phyloP scores from a whole-genome alignment of 306 rosid genomes.

The Lablab purpureus region DNA sequence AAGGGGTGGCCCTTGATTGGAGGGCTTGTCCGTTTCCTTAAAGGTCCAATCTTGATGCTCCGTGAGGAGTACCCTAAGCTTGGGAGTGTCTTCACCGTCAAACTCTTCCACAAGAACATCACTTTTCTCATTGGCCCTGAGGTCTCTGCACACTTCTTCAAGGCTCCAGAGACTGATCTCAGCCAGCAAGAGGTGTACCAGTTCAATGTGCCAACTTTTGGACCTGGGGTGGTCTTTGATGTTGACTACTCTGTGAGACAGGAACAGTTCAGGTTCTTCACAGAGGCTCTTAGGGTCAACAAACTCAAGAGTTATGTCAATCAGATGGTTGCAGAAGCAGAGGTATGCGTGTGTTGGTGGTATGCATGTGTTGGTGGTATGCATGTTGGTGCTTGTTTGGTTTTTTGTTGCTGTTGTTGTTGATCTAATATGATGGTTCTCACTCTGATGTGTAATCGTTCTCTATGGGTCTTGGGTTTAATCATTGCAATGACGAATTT shows the following conservation, averaged over 20 bases:
- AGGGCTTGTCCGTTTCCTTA: slow-evolving; percentile 70
- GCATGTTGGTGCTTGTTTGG: background rate
- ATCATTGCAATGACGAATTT: background rate
- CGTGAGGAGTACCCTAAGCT: slow-evolving; percentile 84
- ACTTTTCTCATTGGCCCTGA: slow-evolving; percentile 95
- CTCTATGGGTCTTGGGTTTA: background rate
- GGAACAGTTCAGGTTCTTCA: slow-evolving; percentile 95
- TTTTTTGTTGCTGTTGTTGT: background rate
- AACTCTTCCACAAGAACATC: slow-evolving; percentile 67
- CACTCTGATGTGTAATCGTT: background rate
- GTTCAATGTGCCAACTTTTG: slow-evolving; percentile 96
- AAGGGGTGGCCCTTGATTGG: slow-evolving; percentile 70
- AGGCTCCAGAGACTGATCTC: slow-evolving; percentile 86
- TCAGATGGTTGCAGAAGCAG: slow-evolving; percentile 93
- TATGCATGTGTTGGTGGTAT: background rate
- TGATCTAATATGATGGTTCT: background rate
- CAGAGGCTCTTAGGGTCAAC: slow-evolving; percentile 84
- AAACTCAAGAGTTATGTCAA: slow-evolving; percentile 88
- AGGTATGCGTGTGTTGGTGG: slow-evolving; percentile 48
- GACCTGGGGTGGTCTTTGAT: slow-evolving; percentile 95
- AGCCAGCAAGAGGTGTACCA: slow-evolving; percentile 96
- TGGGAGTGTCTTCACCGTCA: slow-evolving; percentile 86
- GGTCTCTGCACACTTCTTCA: slow-evolving; percentile 90
- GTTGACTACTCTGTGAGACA: slow-evolving; percentile 90
- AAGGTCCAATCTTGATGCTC: slow-evolving; percentile 87